A percentile compares a stretch with the other conserved stretches of the same genome.
Conservation (phyloP, 306 rosid species). For the Cyclanthera cordifolia region DNA sequence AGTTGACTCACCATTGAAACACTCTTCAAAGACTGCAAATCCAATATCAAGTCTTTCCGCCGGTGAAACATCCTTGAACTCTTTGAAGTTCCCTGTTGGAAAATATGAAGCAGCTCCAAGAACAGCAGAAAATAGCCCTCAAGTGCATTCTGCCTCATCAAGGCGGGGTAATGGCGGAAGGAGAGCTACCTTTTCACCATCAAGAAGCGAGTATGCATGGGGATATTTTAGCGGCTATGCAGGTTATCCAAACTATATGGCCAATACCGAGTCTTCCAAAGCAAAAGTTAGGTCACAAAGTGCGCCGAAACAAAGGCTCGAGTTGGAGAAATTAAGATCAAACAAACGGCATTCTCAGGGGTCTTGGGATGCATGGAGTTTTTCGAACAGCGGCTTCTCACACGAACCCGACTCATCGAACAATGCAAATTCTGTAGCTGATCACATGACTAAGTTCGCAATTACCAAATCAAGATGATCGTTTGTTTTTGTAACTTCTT, state of each 20-base stretch:
- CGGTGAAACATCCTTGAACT: constrained; percentile 20
- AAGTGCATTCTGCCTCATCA: constrained; percentile 44
- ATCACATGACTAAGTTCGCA: constrained; percentile 35
- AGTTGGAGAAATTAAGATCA: constrained; percentile 47
- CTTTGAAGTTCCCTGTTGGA: constrained; percentile 29
- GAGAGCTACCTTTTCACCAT: constrained; percentile 51
- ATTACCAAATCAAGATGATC: constrained; percentile 42
- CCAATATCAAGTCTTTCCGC: constrained; percentile 30
- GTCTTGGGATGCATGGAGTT: constrained; percentile 38
- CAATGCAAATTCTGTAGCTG: constrained; percentile 26
- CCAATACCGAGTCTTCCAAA: constrained; percentile 66
- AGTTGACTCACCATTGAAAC: constrained; percentile 48
- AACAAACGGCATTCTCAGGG: constrained; percentile 33
- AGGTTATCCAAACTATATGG: constrained; percentile 73
- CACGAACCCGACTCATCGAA: constrained; percentile 27
- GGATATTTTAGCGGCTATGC: constrained; percentile 45
- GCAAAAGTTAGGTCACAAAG: constrained; percentile 93
- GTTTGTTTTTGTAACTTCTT: constrained; percentile 5
- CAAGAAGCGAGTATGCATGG: constrained; percentile 72
- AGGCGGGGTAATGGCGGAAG: constrained; percentile 47
- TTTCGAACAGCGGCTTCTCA: constrained; percentile 28
- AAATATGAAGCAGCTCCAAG: constrained; percentile 39
- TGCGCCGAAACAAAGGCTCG: constrained; percentile 82
- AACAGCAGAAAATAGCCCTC: constrained; percentile 58
- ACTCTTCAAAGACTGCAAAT: constrained; percentile 26